Evolutionary conservation across 2,329 filamentous ascomycete species (phyloP).

Genomic region (Aspergillus sclerotialis): DNA sequence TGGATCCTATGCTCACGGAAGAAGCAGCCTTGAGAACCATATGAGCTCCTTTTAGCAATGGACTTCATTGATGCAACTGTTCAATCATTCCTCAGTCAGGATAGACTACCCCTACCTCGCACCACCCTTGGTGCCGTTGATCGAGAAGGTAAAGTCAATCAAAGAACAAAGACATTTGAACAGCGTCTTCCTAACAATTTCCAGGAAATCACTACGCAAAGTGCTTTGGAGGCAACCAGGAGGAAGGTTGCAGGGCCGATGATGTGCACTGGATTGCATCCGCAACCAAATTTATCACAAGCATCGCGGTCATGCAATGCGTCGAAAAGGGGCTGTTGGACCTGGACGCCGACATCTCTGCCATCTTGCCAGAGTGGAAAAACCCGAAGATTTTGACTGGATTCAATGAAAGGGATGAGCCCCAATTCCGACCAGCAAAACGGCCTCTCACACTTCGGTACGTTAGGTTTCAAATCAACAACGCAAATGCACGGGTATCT

Average conservation of each 20-base stretch:
- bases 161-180: no score
- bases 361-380: constrained; percentile 41
- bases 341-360: constrained; percentile 39
- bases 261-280: not conserved
- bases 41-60: no score
- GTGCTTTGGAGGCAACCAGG: not conserved
- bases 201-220: not conserved
- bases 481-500: not conserved
- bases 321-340: constrained; percentile 45
- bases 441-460: not conserved
- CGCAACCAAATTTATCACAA: constrained; percentile 40
- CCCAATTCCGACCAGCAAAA: not conserved
- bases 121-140: no score
- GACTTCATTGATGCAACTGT: no score
- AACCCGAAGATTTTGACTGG: constrained; percentile 40
- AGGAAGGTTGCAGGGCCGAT: not conserved
- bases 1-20: no score
- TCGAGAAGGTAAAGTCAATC: no score
- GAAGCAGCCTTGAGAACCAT: no score
- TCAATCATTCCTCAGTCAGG: no score
- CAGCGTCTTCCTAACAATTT: no score
- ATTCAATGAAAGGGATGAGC: constrained; percentile 28
- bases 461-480: not conserved
- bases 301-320: constrained; percentile 45
- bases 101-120: no score